A percentile compares a stretch with the other conserved stretches of the same genome.
Evolutionary conservation across 2,329 filamentous ascomycete species (phyloP).

Genomic region (Scedosporium dehoogii): DNA sequence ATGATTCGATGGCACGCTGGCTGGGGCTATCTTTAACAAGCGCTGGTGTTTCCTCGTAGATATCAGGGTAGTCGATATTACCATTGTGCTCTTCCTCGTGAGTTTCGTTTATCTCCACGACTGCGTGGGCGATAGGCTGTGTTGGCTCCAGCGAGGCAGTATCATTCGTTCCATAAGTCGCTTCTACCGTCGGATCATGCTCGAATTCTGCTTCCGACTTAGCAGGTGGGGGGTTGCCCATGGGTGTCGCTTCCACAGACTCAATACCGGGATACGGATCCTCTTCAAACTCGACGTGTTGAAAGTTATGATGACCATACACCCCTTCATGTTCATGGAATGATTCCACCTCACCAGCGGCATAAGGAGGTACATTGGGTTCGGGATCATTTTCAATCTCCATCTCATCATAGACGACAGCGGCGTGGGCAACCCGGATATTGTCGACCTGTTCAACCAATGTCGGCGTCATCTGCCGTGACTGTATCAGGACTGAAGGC

Average conservation of each 20-base stretch:
- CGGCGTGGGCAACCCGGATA: background rate
- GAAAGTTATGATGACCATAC: background rate
- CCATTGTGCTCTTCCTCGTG: background rate
- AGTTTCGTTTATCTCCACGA: background rate
- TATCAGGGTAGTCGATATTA: background rate
- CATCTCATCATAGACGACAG: background rate
- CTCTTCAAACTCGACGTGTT: background rate
- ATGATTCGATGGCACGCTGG: background rate
- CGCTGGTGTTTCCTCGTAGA: background rate
- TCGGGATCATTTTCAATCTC: background rate
- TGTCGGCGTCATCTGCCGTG: background rate
- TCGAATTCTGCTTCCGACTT: background rate
- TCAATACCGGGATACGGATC: background rate
- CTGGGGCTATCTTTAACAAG: background rate
- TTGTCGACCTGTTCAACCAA: background rate
- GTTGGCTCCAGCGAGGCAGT: background rate
- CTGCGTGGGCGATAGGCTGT: background rate
- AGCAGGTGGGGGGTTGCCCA: background rate
- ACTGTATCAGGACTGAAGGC: background rate
- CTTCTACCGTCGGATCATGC: background rate
- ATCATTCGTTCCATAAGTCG: background rate
- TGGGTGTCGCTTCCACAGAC: background rate
- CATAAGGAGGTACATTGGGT: background rate
- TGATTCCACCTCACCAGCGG: background rate
- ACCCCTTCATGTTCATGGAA: background rate